These are phyloP conservation scores for Cardamine resedifolia DNA, from an alignment of 345 rosid species.

Conservation along the genomic window DNA sequence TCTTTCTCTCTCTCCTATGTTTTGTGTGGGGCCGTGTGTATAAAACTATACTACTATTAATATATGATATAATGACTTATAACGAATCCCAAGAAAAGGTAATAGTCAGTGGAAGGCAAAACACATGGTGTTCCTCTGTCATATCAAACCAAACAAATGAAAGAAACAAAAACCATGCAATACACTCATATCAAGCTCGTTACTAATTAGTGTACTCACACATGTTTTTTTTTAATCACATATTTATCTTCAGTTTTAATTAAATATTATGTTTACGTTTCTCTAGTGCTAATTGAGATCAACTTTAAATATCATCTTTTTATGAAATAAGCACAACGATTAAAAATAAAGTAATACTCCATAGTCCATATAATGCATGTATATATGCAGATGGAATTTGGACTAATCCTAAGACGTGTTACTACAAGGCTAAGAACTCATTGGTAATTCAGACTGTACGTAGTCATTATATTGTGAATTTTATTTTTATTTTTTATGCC, in stretches of 20 bases:
- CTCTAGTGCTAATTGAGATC: not conserved
- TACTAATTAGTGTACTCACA: slow-evolving; percentile 1
- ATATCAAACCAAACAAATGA: slow-evolving; percentile 27
- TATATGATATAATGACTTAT: not conserved
- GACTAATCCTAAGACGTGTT: not conserved
- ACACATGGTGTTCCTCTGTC: slow-evolving; percentile 31
- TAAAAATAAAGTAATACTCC: not conserved
- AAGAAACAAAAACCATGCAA: slow-evolving; percentile 38
- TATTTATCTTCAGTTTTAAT: not conserved
- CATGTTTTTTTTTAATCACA: not conserved
- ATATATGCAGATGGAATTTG: not conserved
- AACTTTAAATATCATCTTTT: not conserved
- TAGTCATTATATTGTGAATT: not conserved
- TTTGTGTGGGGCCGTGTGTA: not conserved
- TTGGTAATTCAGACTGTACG: not conserved
- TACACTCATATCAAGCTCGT: slow-evolving; percentile 8
- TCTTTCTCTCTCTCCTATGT: slow-evolving; percentile 18
- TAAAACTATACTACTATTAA: not conserved
- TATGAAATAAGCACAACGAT: not conserved
- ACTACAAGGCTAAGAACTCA: not conserved
- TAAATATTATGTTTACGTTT: not conserved
- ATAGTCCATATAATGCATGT: too few relatives aligned
- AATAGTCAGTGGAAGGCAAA: slow-evolving; percentile 36
- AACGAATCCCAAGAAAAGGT: slow-evolving; percentile 42
- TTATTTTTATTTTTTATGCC: not conserved